These are phyloP conservation scores for Suhomyces sp. DNA, from an alignment of 805 yeast genomes.

Conservation along the genomic window DNA sequence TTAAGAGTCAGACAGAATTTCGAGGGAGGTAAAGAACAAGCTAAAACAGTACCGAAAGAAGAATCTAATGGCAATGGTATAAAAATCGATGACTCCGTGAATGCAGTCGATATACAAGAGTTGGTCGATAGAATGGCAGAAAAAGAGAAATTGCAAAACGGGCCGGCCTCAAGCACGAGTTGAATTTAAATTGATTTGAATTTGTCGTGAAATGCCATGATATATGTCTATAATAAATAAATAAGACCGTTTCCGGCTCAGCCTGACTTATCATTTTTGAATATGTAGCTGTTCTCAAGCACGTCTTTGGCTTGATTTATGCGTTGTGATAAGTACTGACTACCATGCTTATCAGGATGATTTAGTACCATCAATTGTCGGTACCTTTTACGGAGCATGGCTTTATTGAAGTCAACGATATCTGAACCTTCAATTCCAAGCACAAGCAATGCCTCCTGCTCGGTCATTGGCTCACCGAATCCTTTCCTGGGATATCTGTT, in stretches of 20 bases:
- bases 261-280: conserved; percentile 15
- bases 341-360: conserved; percentile 44
- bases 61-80: conserved; percentile 1
- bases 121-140: background rate
- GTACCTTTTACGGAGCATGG: conserved; percentile 31
- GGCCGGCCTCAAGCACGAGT: background rate
- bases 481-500: conserved; percentile 23
- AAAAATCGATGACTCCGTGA: background rate
- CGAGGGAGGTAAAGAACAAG: conserved; percentile 60
- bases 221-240: background rate
- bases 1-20: conserved; percentile 73
- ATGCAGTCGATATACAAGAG: background rate
- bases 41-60: conserved; percentile 7
- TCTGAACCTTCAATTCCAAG: conserved; percentile 43
- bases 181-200: background rate
- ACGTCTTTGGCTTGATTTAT: conserved; percentile 44
- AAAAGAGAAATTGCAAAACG: background rate
- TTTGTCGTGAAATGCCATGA: background rate
- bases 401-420: conserved; percentile 24
- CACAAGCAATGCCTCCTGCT: conserved; percentile 39
- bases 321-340: conserved; percentile 39
- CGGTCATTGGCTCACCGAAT: conserved; percentile 39
- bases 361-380: conserved; percentile 38
- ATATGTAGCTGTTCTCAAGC: conserved; percentile 38
- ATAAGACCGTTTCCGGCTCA: background rate